Base-by-base conservation (phyloP, 106 monocot species). In the Dendrobium chrysotoxum region DNA sequence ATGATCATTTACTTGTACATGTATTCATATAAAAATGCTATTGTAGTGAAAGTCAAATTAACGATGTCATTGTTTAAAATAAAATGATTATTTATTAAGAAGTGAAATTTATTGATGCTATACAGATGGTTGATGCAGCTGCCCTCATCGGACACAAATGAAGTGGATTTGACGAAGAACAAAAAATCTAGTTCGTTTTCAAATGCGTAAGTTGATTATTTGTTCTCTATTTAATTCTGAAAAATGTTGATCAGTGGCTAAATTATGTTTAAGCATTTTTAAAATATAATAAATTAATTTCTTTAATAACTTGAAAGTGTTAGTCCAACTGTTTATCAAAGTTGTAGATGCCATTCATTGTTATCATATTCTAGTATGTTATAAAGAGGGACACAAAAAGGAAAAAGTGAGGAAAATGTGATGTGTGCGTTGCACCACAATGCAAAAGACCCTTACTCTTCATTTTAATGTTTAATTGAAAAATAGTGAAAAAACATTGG, bases 41-140 rank as follows among this genome's bases (percentile, higher is more conserved):
- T 9, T 70, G 64, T 64, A 64, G 23, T 64, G 25, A 61, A 61
- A 31, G 13, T 15, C 31, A 31, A 35, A 70, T 70, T 12, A 70
- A 70, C 13, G 28, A 35, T 70, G 35, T 13, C 70, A 25, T 64
- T 64, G 5, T 70, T 70, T 9, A 70, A 70, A 70, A 35, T 70
- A 35, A 70, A 70, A 1, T 26, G 1, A 26, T 65, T 65, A 25
- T 26, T 70, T 70, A 4, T 12, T 70, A 61, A 31, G 16, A 70
- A 70, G 28, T 26, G 70, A 35, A 61, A 65, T 65, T 23, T 65
- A 5, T 70, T 12, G 35, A 31, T 70, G 70, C 35, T 70, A 70
- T 70, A 3, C 70, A 70, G 70, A 70, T 70, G 70, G 70, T 70
- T 70, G 30, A 70, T 70, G 70, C 70, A 70, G 35, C 11, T 70